Conservation (phyloP, 2,329 filamentous ascomycete genomes). For the Sphaerulina populicola region DNA sequence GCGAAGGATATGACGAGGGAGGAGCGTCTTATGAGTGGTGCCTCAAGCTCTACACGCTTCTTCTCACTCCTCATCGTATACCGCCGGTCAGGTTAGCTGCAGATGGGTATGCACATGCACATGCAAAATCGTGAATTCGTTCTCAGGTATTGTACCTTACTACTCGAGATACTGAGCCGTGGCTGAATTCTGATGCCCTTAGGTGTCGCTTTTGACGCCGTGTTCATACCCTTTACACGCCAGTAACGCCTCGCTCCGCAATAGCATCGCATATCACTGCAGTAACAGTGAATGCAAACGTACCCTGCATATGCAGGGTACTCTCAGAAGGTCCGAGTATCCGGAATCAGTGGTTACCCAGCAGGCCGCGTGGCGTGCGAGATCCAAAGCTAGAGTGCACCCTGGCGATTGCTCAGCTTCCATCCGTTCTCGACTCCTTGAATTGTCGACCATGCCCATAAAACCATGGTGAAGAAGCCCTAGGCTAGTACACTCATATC, state of each 20-base stretch:
- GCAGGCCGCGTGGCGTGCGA: too few relatives aligned
- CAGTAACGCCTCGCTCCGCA: not conserved
- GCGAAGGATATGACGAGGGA: too few relatives aligned
- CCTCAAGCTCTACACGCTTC: too few relatives aligned
- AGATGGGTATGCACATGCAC: not conserved
- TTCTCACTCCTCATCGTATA: too few relatives aligned
- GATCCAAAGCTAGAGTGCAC: too few relatives aligned
- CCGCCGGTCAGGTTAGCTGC: too few relatives aligned
- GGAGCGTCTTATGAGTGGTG: too few relatives aligned
- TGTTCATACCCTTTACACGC: not conserved
- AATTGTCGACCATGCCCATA: too few relatives aligned
- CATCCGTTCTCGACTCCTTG: too few relatives aligned
- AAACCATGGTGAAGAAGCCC: not conserved
- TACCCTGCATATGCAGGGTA: not conserved
- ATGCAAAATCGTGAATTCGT: not conserved
- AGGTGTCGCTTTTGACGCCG: not conserved
- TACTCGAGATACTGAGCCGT: not conserved
- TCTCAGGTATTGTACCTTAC: not conserved
- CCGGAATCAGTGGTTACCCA: too few relatives aligned
- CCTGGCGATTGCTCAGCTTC: too few relatives aligned
- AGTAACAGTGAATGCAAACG: not conserved
- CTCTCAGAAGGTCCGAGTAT: not conserved
- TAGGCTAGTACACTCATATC: slow-evolving; percentile 29
- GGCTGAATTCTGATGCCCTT: not conserved
- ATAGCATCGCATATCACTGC: not conserved